Evolutionary conservation across 257 asterid species (phyloP).

Genomic region (Nyctanthes arbortristis): DNA sequence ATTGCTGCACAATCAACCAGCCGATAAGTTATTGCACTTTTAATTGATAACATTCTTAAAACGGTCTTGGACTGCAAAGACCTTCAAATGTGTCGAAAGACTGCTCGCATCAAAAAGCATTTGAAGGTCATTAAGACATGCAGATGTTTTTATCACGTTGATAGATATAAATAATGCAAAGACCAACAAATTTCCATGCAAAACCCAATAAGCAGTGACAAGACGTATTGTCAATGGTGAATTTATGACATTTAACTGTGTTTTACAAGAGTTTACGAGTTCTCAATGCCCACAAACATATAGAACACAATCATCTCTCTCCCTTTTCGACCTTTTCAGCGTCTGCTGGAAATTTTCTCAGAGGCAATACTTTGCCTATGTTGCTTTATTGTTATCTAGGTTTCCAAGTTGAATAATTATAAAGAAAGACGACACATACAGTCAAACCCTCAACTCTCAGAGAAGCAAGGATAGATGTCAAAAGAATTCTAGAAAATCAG

Average conservation of each 20-base stretch:
- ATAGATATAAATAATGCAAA: background rate
- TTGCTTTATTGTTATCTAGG: background rate
- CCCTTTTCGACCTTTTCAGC: background rate
- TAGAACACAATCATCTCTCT: background rate
- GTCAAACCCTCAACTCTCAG: background rate
- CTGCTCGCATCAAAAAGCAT: no score
- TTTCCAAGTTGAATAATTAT: background rate
- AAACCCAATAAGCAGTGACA: background rate
- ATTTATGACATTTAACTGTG: background rate
- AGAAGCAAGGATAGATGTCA: no score
- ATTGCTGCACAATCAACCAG: conserved; percentile 51
- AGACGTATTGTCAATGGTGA: background rate
- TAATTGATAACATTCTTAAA: background rate
- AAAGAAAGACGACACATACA: background rate
- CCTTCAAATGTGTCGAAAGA: background rate
- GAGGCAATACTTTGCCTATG: no score
- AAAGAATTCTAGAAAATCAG: background rate
- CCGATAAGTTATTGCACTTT: background rate
- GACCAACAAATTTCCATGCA: background rate
- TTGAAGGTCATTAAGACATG: no score
- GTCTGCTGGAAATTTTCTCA: background rate
- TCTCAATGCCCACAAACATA: background rate
- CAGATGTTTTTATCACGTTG: background rate
- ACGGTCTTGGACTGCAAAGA: background rate
- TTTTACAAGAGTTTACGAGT: background rate